Percentiles rank a stretch among this genome's conserved stretches.
Evolutionary conservation across 257 asterid species (phyloP).

Genomic region (Paulownia fortunei): DNA sequence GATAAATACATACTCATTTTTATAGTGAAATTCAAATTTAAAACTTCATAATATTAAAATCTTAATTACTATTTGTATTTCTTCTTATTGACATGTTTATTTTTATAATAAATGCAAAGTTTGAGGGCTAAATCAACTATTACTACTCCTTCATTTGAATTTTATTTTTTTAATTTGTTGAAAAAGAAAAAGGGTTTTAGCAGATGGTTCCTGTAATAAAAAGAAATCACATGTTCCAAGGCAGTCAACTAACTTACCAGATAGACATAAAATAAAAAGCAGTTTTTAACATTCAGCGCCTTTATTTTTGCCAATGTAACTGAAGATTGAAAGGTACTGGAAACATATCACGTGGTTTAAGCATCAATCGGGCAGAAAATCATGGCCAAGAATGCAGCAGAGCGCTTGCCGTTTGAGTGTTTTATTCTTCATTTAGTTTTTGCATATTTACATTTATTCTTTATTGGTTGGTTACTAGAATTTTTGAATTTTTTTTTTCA

Average conservation of each 20-base stretch:
- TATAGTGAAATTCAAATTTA: too few relatives aligned
- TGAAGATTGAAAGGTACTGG: not conserved
- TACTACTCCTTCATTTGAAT: not conserved
- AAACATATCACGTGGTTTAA: conserved; percentile 39
- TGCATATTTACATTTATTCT: too few relatives aligned
- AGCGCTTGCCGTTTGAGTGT: too few relatives aligned
- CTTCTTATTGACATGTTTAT: too few relatives aligned
- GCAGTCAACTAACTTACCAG: not conserved
- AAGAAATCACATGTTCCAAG: not conserved
- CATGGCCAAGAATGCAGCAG: conserved; percentile 15
- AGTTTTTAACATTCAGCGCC: not conserved
- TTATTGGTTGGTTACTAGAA: too few relatives aligned
- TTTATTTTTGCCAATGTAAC: not conserved
- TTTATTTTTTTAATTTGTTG: not conserved
- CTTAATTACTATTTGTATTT: too few relatives aligned
- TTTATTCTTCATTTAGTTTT: too few relatives aligned
- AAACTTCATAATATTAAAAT: too few relatives aligned
- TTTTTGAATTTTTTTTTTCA: too few relatives aligned
- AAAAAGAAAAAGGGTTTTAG: too few relatives aligned
- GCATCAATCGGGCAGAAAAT: conserved; percentile 36
- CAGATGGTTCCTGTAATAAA: not conserved
- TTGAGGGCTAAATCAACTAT: not conserved
- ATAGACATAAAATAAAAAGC: not conserved
- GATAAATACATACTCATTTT: too few relatives aligned
- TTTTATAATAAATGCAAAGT: not conserved